These are phyloP conservation scores for Quercus gilva DNA, from an alignment of 306 rosid species.

Conservation along the genomic window DNA sequence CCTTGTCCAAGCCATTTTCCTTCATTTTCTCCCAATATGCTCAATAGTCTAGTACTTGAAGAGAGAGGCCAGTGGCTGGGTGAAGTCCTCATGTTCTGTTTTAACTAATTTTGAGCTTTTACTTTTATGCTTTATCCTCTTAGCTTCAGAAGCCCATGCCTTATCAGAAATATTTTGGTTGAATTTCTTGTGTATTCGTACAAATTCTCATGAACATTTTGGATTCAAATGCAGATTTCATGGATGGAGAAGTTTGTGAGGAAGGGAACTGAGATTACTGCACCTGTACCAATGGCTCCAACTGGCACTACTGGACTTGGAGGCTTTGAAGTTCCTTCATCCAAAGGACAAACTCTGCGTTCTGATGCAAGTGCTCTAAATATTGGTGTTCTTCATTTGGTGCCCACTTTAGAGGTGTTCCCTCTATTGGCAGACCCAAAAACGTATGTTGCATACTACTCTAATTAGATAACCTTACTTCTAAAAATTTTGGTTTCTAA, in stretches of 20 bases:
- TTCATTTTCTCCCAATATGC: neutral
- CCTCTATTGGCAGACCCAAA: constrained; percentile 82
- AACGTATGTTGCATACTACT: constrained; percentile 46
- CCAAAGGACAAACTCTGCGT: constrained; percentile 82
- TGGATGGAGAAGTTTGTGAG: constrained; percentile 98
- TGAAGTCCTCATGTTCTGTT: constrained; percentile 7
- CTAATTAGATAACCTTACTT: neutral
- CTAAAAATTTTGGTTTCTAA: neutral
- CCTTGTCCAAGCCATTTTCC: neutral
- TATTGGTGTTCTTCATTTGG: constrained; percentile 93
- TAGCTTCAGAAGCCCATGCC: neutral
- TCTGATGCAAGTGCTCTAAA: constrained; percentile 96
- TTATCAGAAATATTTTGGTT: neutral
- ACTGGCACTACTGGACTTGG: constrained; percentile 98
- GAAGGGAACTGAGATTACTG: constrained; percentile 94
- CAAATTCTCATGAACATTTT: neutral
- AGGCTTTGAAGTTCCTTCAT: constrained; percentile 93
- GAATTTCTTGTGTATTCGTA: neutral
- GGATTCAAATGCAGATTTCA: constrained; percentile 63
- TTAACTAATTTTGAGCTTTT: constrained; percentile 1
- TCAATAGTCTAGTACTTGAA: constrained; percentile 12
- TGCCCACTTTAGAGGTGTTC: constrained; percentile 93
- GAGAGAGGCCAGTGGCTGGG: constrained; percentile 8
- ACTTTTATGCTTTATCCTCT: neutral
- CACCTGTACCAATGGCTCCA: constrained; percentile 94